Evolutionary conservation across 2,329 filamentous ascomycete species (phyloP).

Genomic region (Cryoendolithus antarcticus): DNA sequence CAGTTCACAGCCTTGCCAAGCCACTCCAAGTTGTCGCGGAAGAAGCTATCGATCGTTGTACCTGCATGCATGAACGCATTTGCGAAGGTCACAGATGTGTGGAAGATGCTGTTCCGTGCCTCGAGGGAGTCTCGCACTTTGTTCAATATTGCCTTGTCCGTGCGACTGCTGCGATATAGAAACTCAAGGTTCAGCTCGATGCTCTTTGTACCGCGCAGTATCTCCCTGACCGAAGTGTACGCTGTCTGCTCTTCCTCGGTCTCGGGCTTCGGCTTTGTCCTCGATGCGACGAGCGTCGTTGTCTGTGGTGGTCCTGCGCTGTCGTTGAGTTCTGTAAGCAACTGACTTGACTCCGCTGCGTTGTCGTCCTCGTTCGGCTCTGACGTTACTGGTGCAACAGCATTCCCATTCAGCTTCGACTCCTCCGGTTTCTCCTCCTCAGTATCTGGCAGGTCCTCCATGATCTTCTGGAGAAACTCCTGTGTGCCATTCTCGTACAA

Average conservation of each 20-base stretch:
- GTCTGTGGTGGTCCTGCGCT: slow-evolving; percentile 35
- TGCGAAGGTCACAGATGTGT: slow-evolving; percentile 91
- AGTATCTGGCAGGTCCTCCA: slow-evolving; percentile 55
- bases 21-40: slow-evolving; percentile 96
- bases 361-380: slow-evolving; percentile 29
- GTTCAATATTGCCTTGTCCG: slow-evolving; percentile 83
- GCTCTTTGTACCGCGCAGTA: slow-evolving; percentile 78
- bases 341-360: slow-evolving; percentile 44
- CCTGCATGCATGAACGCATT: slow-evolving; percentile 99
- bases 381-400: slow-evolving; percentile 21
- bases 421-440: slow-evolving; percentile 31
- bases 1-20: slow-evolving; percentile 97
- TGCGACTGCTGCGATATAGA: slow-evolving; percentile 87
- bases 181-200: slow-evolving; percentile 95
- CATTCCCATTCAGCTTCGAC: slow-evolving; percentile 25
- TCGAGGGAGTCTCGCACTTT: slow-evolving; percentile 94
- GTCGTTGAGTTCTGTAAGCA: slow-evolving; percentile 45
- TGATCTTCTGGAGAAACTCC: slow-evolving; percentile 85
- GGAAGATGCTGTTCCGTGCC: slow-evolving; percentile 94
- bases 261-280: slow-evolving; percentile 30
- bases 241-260: slow-evolving; percentile 41
- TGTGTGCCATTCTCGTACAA: slow-evolving; percentile 98
- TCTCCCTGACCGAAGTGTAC: slow-evolving; percentile 45
- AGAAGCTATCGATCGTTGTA: slow-evolving; percentile 96
- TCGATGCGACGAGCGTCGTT: slow-evolving; percentile 36